Base-by-base conservation (phyloP, 495 filamentous ascomycete genomes). In the Tuber borchii region DNA sequence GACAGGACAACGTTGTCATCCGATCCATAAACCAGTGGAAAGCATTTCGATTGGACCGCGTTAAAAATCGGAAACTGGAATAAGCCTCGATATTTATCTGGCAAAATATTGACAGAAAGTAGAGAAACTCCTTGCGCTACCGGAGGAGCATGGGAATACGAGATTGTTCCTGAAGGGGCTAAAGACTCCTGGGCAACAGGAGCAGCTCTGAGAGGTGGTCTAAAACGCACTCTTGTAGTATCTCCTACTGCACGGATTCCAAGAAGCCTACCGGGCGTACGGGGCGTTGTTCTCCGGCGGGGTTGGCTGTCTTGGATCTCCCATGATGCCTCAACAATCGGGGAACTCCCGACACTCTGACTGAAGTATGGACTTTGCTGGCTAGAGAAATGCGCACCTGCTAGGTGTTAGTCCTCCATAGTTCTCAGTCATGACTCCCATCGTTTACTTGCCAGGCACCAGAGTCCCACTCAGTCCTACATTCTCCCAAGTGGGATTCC, bases 11-110 rank as follows among this genome's bases (percentile, higher is more conserved):
- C 84, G 77, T 98, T 99, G 82, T 96, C 90, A 79, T 91, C 88
- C 9, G 88, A 88, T 6, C 87, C 84, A 83, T 93, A 98, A 2
- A 93, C 88, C 1, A 88, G 79, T 0, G 88, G 80, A 77, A 96
- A 98, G 78, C 91, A 95, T 81, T 91, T 94, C 0, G 95, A 97
- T 81, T 99, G 95, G 1, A 97, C 88, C 20, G 92, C 93, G 77
- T 99, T 99, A 85, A 99, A 94, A 0, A 95, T 82, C 1, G 90
- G 89, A 78, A 92, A 97, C 10, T 89, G 87, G 81, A 97, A 99
- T 5, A 97, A 84, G 4, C 89, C 85, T 12, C 91, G 89, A 77
- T 95, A 90, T 39, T 88, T 90, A 81, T 97, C 93, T 5, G 95
- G 93, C 7, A 99, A 84, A 9, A 89, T 86, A 74, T 90, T 86